These are phyloP conservation scores for Lojkania enalia DNA, from an alignment of 2,329 filamentous ascomycete species.

Conservation along the genomic window DNA sequence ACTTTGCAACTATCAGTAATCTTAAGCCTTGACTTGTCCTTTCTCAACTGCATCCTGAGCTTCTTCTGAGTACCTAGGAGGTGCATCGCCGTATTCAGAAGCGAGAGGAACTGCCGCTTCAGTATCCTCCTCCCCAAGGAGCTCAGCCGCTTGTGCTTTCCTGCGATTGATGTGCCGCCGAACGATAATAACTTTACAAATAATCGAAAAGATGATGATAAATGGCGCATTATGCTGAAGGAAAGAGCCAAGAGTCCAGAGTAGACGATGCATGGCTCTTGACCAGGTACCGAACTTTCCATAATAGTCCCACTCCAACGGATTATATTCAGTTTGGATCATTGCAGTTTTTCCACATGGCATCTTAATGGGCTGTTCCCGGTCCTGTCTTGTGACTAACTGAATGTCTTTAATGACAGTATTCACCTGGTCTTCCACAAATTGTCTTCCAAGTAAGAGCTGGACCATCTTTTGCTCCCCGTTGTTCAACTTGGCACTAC, in stretches of 20 bases:
- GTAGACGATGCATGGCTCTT: conserved; percentile 19
- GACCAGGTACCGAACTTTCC: conserved; percentile 31
- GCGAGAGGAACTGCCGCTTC: conserved; percentile 24
- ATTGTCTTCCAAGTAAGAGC: conserved; percentile 21
- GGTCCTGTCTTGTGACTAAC: conserved; percentile 23
- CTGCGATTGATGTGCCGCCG: conserved; percentile 13
- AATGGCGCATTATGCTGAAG: conserved; percentile 17
- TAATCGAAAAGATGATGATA: conserved; percentile 19
- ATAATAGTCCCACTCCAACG: conserved; percentile 35
- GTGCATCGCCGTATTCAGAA: conserved; percentile 15
- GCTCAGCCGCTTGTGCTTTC: conserved; percentile 12
- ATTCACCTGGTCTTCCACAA: conserved; percentile 6
- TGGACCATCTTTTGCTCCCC: conserved; percentile 30
- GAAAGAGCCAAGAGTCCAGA: conserved; percentile 13
- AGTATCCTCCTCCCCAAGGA: conserved; percentile 17
- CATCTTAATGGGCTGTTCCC: conserved; percentile 27
- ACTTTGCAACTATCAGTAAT: too few relatives aligned
- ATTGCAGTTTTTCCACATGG: conserved; percentile 33
- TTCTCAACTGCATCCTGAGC: too few relatives aligned
- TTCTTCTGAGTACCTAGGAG: conserved; percentile 21
- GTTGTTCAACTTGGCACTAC: conserved; percentile 14
- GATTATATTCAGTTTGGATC: conserved; percentile 28
- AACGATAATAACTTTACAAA: conserved; percentile 19
- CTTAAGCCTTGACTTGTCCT: too few relatives aligned
- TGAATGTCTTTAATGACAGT: conserved; percentile 29